These are phyloP conservation scores for Diaporthe citrichinensis DNA, from an alignment of 2,329 filamentous ascomycete species.

Conservation along the genomic window DNA sequence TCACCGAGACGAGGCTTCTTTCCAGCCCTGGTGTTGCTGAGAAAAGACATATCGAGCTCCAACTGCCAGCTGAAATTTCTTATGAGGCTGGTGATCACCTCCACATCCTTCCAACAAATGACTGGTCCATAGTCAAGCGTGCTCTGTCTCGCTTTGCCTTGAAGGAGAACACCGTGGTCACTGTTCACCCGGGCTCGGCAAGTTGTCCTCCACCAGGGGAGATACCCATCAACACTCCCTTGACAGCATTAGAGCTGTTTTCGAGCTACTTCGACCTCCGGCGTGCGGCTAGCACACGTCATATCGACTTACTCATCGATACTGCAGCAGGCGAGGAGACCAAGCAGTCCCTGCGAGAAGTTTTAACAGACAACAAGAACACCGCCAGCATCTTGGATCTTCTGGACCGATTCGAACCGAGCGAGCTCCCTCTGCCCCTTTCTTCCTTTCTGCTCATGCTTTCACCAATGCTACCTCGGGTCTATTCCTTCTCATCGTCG, in stretches of 20 bases:
- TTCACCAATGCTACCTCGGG: slow-evolving; percentile 81
- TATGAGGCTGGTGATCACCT: slow-evolving; percentile 85
- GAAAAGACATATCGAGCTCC: slow-evolving; percentile 78
- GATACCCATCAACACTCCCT: slow-evolving; percentile 67
- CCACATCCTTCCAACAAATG: slow-evolving; percentile 80
- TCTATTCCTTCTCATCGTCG: slow-evolving; percentile 85
- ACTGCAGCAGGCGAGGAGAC: neutral
- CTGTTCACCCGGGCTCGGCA: slow-evolving; percentile 65
- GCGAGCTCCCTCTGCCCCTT: slow-evolving; percentile 57
- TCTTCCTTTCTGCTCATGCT: slow-evolving; percentile 79
- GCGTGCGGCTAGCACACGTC: slow-evolving; percentile 76
- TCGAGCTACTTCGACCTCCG: slow-evolving; percentile 80
- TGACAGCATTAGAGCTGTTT: slow-evolving; percentile 65
- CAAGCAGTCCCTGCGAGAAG: neutral
- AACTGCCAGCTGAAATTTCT: slow-evolving; percentile 74
- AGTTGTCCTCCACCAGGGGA: slow-evolving; percentile 66
- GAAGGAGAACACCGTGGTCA: slow-evolving; percentile 77
- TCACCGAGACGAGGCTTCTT: neutral
- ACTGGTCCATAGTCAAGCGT: slow-evolving; percentile 70
- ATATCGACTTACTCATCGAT: neutral
- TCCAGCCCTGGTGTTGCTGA: slow-evolving; percentile 7
- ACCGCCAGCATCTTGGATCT: neutral
- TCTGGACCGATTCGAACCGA: neutral
- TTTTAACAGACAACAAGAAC: neutral
- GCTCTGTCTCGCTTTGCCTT: slow-evolving; percentile 77